phyloP scores from a whole-genome alignment of 1,284 basidiomycete species.

The Cryptococcus sp. region DNA sequence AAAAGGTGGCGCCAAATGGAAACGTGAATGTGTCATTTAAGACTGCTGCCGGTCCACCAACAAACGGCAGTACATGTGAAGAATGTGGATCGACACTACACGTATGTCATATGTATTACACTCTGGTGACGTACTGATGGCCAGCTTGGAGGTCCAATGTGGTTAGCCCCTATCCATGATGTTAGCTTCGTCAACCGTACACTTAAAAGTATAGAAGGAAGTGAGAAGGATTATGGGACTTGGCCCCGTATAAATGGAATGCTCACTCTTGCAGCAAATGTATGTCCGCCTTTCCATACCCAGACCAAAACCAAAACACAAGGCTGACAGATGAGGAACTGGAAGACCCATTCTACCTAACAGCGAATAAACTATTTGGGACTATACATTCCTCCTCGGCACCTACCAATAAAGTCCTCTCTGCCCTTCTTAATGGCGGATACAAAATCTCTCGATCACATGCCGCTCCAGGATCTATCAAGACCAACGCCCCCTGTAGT shows the following conservation, averaged over 20 bases:
- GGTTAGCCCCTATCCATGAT: constrained; percentile 86
- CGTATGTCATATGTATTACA: constrained; percentile 46
- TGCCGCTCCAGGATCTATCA: constrained; percentile 80
- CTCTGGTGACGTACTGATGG: neutral
- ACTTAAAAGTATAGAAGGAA: constrained; percentile 60
- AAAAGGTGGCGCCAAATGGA: constrained; percentile 55
- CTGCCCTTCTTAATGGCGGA: constrained; percentile 81
- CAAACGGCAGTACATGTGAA: constrained; percentile 57
- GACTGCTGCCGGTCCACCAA: constrained; percentile 64
- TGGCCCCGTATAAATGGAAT: constrained; percentile 86
- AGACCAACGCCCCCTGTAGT: constrained; percentile 72
- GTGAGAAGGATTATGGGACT: constrained; percentile 70
- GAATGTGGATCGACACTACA: constrained; percentile 76
- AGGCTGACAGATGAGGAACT: constrained; percentile 60
- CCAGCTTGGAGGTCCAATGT: constrained; percentile 90
- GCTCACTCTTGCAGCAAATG: constrained; percentile 83
- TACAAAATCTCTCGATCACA: constrained; percentile 85
- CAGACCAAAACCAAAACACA: neutral
- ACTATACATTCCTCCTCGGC: constrained; percentile 42
- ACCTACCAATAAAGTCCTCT: constrained; percentile 66
- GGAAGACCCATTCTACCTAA: constrained; percentile 82
- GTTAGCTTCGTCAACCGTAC: constrained; percentile 67
- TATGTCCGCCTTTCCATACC: constrained; percentile 42
- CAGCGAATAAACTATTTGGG: constrained; percentile 73
- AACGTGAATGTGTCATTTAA: constrained; percentile 63